Evolutionary conservation across 345 rosid genomes (phyloP), one percentile per base, ranked within the genome.

Genomic region (Lepidium sativum): DNA sequence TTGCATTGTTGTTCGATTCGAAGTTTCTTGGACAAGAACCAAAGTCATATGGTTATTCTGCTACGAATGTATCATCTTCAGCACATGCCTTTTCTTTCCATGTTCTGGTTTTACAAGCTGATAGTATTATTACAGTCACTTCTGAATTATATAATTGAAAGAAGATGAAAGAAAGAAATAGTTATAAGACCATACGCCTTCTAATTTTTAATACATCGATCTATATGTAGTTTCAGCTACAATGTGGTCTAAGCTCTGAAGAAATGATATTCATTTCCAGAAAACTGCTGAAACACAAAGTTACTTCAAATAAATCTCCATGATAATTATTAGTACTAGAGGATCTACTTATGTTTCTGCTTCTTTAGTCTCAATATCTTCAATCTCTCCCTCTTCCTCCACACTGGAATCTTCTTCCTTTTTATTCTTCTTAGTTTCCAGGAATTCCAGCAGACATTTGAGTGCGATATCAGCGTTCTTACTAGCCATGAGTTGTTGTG

Each of bases 1-100:
- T 34, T 87, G 96, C 54, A 86, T 92, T 16, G 97, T 92, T 1
- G 91, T 92, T 55, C 88, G 95, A 43, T 92, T 89, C 34, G 75
- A 54, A 34, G 62, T 13, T 43, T 61, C 68, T 41, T 70, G 49
- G 52, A 32, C 8, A 32, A 38, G 23, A 68, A 38, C 42, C 35
- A 35, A 66, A 43, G 2, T 5, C 18, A 50, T 40, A 10, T 13
- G 40, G 63, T 13, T 27, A 16, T 44, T 54, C 1, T 33, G 53
- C 41, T 53, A 23, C 31, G 49, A 63, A 29, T 52, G 69, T 41
- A 17, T 62, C 54, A 18, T 45, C 29, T 16, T 40, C 14, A 41
- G 37, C 14, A 34, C 6, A 33, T 9, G 53, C 13, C 42, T 60
- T 52, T 23, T n/a, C 53, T 51, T 54, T 42, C 61, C 35, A 54